A percentile compares a stretch with the other conserved stretches of the same genome.
phyloP scores from a whole-genome alignment of 257 asterid genomes.

The Apocynum venetum region DNA sequence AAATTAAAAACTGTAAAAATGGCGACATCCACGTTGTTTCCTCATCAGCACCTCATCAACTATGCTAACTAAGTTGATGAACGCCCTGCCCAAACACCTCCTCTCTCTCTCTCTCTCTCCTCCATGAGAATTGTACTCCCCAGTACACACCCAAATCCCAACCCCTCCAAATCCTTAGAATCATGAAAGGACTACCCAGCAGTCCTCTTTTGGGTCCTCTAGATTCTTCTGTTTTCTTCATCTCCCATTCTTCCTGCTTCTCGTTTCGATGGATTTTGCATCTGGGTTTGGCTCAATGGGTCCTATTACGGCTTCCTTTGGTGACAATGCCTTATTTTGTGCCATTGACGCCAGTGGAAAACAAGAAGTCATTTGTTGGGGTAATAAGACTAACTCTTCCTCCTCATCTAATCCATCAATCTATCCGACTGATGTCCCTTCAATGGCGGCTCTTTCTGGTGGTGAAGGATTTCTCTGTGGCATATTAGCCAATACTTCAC shows the following conservation, averaged over 20 bases:
- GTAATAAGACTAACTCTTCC: conserved; percentile 40
- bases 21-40: conserved; percentile 40
- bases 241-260: conserved; percentile 21
- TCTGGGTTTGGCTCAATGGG: conserved; percentile 82
- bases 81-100: conserved; percentile 2
- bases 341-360: conserved; percentile 96
- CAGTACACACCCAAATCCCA: neutral
- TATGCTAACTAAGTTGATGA: conserved; percentile 11
- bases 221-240: too few species aligned
- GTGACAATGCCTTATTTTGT: conserved; percentile 60
- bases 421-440: conserved; percentile 36
- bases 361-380: conserved; percentile 90
- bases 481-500: conserved; percentile 64
- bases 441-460: conserved; percentile 81
- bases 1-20: conserved; percentile 28
- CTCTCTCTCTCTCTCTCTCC: conserved; percentile 17
- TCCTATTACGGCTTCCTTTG: conserved; percentile 79
- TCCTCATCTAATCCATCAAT: conserved; percentile 11
- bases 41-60: conserved; percentile 21
- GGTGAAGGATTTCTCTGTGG: conserved; percentile 89
- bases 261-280: conserved; percentile 29
- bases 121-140: conserved; percentile 15
- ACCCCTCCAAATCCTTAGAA: neutral
- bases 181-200: conserved; percentile 17
- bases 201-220: neutral